phyloP scores from a whole-genome alignment of 345 rosid genomes.

The Gossypium turneri region DNA sequence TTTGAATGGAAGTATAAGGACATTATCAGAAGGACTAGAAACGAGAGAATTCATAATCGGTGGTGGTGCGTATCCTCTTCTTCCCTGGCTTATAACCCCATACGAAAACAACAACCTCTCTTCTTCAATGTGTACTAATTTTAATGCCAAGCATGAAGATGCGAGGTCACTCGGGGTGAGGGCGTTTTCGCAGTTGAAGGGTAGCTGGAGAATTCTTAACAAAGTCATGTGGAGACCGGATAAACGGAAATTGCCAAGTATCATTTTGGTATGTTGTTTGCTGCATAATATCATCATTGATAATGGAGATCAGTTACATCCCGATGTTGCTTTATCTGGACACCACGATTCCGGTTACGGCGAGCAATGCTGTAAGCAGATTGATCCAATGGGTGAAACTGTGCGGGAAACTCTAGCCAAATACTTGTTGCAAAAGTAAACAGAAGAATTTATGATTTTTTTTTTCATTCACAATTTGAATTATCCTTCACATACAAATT shows the following conservation, averaged over 20 bases:
- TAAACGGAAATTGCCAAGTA: slow-evolving; percentile 79
- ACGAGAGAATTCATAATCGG: slow-evolving; percentile 79
- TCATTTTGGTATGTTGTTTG: slow-evolving; percentile 62
- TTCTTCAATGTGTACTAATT: slow-evolving; percentile 33
- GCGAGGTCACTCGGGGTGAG: slow-evolving; percentile 65
- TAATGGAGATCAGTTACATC: slow-evolving; percentile 61
- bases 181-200: slow-evolving; percentile 70
- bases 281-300: slow-evolving; percentile 53
- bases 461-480: neutral
- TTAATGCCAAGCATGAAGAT: slow-evolving; percentile 50
- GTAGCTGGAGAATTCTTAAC: slow-evolving; percentile 90
- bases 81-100: slow-evolving; percentile 47
- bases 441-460: neutral
- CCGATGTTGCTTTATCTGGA: slow-evolving; percentile 56
- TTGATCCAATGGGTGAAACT: slow-evolving; percentile 50
- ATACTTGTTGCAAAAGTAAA: slow-evolving; percentile 34
- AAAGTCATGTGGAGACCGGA: slow-evolving; percentile 99
- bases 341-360: slow-evolving; percentile 72
- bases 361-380: slow-evolving; percentile 60
- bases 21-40: slow-evolving; percentile 31
- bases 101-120: slow-evolving; percentile 35
- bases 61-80: slow-evolving; percentile 67
- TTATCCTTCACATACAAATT: neutral
- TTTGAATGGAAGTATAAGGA: slow-evolving; percentile 51
- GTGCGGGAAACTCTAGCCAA: slow-evolving; percentile 53